Conservation (phyloP, 2,329 filamentous ascomycete genomes). For the Xylariaceae sp. region DNA sequence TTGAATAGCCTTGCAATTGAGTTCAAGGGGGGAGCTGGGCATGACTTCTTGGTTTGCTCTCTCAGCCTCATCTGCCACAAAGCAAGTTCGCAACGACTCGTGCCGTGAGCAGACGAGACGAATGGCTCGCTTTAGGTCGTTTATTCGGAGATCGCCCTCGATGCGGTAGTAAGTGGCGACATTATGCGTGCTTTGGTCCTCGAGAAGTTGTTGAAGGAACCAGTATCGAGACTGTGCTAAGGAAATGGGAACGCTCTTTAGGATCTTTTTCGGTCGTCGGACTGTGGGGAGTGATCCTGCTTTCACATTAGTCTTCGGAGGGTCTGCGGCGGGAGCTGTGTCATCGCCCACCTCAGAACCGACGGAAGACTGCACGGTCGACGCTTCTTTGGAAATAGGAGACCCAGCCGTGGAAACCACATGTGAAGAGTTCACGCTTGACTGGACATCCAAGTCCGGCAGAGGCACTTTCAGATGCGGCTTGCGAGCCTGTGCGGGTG, state of each 20-base stretch:
- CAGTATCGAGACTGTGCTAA: conserved; percentile 39
- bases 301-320: neutral
- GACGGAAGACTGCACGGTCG: neutral
- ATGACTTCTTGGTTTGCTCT: conserved; percentile 26
- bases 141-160: conserved; percentile 28
- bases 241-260: conserved; percentile 28
- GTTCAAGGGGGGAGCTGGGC: conserved; percentile 19
- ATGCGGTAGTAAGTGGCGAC: conserved; percentile 31
- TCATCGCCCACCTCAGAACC: conserved; percentile 1
- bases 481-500: neutral
- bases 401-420: neutral
- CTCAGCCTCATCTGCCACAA: conserved; percentile 21
- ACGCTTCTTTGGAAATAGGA: neutral
- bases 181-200: conserved; percentile 39
- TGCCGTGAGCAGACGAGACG: conserved; percentile 27
- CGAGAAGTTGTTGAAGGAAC: conserved; percentile 31
- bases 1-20: conserved; percentile 23
- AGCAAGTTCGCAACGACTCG: conserved; percentile 33
- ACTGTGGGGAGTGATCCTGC: conserved; percentile 1
- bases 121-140: conserved; percentile 32
- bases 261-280: conserved; percentile 6
- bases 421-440: neutral
- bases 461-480: neutral
- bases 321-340: neutral
- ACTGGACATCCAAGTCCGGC: neutral